Conservation (phyloP, 108 stramenopile species). For the Aurantiochytrium sp. region DNA sequence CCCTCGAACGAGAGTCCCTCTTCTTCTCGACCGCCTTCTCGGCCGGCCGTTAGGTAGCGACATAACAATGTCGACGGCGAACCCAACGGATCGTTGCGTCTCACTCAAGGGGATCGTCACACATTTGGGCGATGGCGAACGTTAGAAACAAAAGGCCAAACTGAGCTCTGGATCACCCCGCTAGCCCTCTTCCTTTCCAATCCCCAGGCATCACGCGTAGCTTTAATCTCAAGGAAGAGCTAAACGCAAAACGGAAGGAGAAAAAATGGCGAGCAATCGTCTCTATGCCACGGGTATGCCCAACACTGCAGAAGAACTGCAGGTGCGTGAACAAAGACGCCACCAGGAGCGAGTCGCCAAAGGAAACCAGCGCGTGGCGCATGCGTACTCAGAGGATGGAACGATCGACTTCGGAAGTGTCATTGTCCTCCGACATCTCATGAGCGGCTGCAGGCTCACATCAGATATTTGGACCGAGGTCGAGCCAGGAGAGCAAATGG, state of each 20-base stretch:
- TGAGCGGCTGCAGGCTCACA: not conserved
- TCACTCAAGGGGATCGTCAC: too few species aligned
- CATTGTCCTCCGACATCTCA: not conserved
- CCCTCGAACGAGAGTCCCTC: not conserved
- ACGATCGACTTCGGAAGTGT: not conserved
- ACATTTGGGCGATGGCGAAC: too few species aligned
- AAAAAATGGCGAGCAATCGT: not conserved
- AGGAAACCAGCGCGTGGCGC: not conserved
- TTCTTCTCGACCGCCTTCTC: not conserved
- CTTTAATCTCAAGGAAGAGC: too few species aligned
- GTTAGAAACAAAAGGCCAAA: too few species aligned
- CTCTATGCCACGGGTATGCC: not conserved
- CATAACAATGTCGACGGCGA: not conserved
- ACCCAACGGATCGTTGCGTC: not conserved
- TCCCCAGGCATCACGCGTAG: too few species aligned
- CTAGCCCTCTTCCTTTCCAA: too few species aligned
- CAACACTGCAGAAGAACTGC: not conserved
- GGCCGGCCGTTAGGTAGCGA: not conserved
- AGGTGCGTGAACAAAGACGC: not conserved
- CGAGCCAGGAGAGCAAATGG: not conserved
- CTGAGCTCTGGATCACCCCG: too few species aligned
- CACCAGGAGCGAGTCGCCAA: not conserved
- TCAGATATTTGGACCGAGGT: not conserved
- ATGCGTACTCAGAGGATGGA: not conserved
- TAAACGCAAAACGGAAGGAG: too few species aligned